A percentile compares a stretch with the other conserved stretches of the same genome.
These are phyloP conservation scores for Cucurbita pepo DNA, from an alignment of 306 rosid genomes.

Conservation along the genomic window DNA sequence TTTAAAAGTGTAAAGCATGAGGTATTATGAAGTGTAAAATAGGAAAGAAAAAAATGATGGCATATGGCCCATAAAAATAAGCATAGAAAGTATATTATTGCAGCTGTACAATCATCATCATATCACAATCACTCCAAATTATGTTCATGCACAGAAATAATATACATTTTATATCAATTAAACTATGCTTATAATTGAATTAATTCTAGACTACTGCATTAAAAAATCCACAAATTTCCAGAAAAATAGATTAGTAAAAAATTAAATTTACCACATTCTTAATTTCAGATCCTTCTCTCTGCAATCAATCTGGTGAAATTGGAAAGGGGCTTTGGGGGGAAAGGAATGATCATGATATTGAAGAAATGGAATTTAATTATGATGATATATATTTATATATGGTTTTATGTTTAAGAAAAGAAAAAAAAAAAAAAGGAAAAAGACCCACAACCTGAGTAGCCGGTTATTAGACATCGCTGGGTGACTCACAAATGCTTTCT, in stretches of 20 bases:
- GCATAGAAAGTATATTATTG: not conserved
- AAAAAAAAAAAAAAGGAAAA: not conserved
- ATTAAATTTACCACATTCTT: not conserved
- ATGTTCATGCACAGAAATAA: not conserved
- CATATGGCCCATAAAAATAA: too few relatives aligned
- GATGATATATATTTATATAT: not conserved
- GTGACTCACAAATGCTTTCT: constrained; percentile 55
- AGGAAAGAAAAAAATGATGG: not conserved
- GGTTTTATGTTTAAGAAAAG: not conserved
- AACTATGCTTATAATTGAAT: too few relatives aligned
- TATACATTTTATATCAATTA: too few relatives aligned
- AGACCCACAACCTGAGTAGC: not conserved
- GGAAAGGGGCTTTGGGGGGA: not conserved
- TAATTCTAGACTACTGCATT: too few relatives aligned
- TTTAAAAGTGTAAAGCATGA: too few relatives aligned
- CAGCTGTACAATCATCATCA: constrained; percentile 5
- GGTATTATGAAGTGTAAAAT: not conserved
- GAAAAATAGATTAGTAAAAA: not conserved
- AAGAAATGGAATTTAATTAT: not conserved
- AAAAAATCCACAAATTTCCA: not conserved
- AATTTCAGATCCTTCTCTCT: not conserved
- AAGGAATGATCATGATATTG: not conserved
- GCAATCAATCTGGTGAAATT: not conserved
- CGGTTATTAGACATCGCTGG: not conserved
- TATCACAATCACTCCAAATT: constrained; percentile 8